These are phyloP conservation scores for Ensete glaucum DNA, from an alignment of 176 grass and related monocot species.

Conservation along the genomic window DNA sequence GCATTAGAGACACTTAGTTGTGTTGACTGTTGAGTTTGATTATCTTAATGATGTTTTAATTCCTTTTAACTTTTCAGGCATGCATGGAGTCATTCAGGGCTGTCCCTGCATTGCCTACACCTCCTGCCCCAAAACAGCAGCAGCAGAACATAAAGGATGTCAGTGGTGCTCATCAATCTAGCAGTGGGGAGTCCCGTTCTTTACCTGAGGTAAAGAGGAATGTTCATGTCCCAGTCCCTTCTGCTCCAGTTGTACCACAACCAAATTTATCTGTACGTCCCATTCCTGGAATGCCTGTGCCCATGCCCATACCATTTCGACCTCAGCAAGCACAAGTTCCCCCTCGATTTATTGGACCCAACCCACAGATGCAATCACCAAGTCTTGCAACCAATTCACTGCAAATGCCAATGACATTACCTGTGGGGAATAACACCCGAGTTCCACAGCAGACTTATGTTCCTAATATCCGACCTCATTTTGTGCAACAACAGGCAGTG, in stretches of 20 bases:
- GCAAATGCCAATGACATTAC: slow-evolving; percentile 63
- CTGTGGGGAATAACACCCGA: slow-evolving; percentile 41
- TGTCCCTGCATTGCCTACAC: slow-evolving; percentile 27
- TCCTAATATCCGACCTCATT: slow-evolving; percentile 43
- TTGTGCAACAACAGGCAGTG: slow-evolving; percentile 53
- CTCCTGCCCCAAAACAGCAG: slow-evolving; percentile 49
- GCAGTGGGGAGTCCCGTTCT: slow-evolving; percentile 1
- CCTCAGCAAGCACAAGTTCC: slow-evolving; percentile 45
- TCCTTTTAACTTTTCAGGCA: slow-evolving; percentile 29
- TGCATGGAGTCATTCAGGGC: slow-evolving; percentile 36
- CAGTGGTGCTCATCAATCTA: slow-evolving; percentile 32
- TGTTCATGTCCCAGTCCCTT: background rate
- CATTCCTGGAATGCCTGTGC: slow-evolving; percentile 6
- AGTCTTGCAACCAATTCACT: slow-evolving; percentile 48
- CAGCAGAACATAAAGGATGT: slow-evolving; percentile 20
- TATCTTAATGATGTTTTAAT: background rate
- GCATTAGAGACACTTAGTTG: background rate
- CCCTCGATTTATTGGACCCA: slow-evolving; percentile 46
- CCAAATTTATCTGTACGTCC: slow-evolving; percentile 15
- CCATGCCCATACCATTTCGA: slow-evolving; percentile 28
- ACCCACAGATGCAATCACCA: slow-evolving; percentile 45
- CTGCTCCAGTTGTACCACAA: background rate
- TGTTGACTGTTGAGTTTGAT: background rate
- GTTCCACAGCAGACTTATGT: slow-evolving; percentile 51
- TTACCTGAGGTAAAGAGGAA: background rate